Conservation (phyloP, 768 basidiomycete species). For the Holtermanniella nyarrowii region DNA sequence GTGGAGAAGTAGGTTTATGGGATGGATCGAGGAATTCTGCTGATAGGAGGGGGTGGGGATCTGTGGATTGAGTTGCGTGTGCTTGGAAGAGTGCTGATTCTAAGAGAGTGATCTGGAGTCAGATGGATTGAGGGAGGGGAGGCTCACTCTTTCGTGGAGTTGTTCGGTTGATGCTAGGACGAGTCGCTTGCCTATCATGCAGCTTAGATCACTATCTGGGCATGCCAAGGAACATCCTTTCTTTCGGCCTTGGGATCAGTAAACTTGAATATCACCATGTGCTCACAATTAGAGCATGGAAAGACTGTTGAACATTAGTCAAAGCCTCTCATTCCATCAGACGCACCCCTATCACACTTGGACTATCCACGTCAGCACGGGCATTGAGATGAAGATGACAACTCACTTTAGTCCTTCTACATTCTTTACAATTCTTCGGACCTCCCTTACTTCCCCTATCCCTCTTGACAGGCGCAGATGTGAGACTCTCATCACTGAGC, state of each 20-base stretch:
- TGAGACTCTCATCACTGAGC: neutral
- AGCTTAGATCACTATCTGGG: conserved; percentile 32
- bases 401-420: neutral
- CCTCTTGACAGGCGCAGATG: neutral
- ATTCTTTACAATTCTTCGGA: neutral
- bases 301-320: conserved; percentile 18
- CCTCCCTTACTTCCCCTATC: neutral
- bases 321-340: too few relatives aligned
- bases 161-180: conserved; percentile 34
- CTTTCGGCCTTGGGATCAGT: conserved; percentile 16
- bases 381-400: neutral
- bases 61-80: conserved; percentile 3
- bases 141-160: conserved; percentile 23
- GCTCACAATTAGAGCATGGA: conserved; percentile 34
- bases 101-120: conserved; percentile 21
- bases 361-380: neutral
- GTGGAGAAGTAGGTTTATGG: too few relatives aligned
- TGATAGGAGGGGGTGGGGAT: conserved; percentile 24
- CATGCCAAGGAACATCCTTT: conserved; percentile 31
- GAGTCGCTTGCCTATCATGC: conserved; percentile 35
- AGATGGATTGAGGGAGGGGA: neutral
- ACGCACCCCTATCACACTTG: neutral
- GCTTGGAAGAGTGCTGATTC: conserved; percentile 28
- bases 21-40: conserved; percentile 21
- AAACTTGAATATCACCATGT: conserved; percentile 1